A percentile compares a stretch with the other conserved stretches of the same genome.
Conservation (phyloP, 2,329 filamentous ascomycete species). For the Scytalidium sp. region DNA sequence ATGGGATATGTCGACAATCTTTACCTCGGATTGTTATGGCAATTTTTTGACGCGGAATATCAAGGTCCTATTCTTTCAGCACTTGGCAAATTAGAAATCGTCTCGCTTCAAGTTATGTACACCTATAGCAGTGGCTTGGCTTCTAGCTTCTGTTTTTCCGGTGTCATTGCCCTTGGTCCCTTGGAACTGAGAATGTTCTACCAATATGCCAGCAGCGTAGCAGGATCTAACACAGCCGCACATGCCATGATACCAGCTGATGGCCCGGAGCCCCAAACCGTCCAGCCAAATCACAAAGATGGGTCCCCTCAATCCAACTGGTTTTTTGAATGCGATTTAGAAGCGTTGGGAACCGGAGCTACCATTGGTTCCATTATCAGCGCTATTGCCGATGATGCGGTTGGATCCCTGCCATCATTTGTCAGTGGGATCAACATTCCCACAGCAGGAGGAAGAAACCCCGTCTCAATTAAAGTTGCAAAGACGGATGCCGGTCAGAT, state of each 20-base stretch:
- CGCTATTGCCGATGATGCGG: not conserved
- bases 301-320: no score
- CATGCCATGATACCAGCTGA: not conserved
- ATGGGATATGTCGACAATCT: no score
- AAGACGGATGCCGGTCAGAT: not conserved
- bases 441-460: not conserved
- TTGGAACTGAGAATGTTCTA: conserved; percentile 3
- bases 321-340: not conserved
- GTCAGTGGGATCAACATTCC: not conserved
- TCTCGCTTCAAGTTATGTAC: conserved; percentile 1
- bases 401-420: not conserved
- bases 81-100: conserved; percentile 4
- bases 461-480: not conserved
- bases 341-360: not conserved
- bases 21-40: not conserved
- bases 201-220: conserved; percentile 2
- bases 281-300: no score
- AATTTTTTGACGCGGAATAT: not conserved
- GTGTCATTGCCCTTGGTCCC: not conserved
- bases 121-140: conserved; percentile 1
- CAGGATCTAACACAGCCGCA: not conserved
- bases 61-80: not conserved
- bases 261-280: no score
- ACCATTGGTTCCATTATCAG: not conserved
- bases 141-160: conserved; percentile 1